These are phyloP conservation scores for Ceratocystis lukuohia DNA, from an alignment of 2,329 filamentous ascomycete species.

Conservation along the genomic window DNA sequence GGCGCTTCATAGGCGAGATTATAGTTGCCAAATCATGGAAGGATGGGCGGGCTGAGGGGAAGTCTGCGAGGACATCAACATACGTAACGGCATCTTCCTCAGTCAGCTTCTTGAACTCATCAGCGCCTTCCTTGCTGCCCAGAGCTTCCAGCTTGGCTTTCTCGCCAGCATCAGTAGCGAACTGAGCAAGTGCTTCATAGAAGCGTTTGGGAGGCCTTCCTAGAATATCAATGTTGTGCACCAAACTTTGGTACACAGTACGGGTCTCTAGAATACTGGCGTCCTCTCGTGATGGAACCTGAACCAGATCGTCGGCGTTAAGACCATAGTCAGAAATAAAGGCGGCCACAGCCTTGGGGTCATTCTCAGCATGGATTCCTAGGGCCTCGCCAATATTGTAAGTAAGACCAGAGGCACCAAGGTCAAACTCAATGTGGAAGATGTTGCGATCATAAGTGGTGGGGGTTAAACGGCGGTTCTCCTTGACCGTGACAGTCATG, in stretches of 20 bases:
- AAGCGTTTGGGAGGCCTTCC: slow-evolving; percentile 95
- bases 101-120: slow-evolving; percentile 80
- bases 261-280: slow-evolving; percentile 62
- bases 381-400: slow-evolving; percentile 97
- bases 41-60: slow-evolving; percentile 70
- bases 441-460: slow-evolving; percentile 90
- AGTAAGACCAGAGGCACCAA: slow-evolving; percentile 77
- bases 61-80: slow-evolving; percentile 80
- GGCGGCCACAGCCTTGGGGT: slow-evolving; percentile 59
- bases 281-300: slow-evolving; percentile 78
- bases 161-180: slow-evolving; percentile 69
- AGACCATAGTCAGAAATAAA: slow-evolving; percentile 90
- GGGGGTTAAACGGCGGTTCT: slow-evolving; percentile 88
- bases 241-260: slow-evolving; percentile 80
- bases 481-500: slow-evolving; percentile 75
- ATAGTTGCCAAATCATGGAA: slow-evolving; percentile 85
- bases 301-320: slow-evolving; percentile 70
- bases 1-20: slow-evolving; percentile 81
- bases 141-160: slow-evolving; percentile 66
- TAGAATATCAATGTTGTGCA: slow-evolving; percentile 92
- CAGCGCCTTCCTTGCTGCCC: slow-evolving; percentile 63
- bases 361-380: slow-evolving; percentile 91
- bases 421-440: slow-evolving; percentile 98
- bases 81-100: slow-evolving; percentile 89
- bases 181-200: slow-evolving; percentile 84